Base-by-base conservation (phyloP, 345 rosid species). In the Reutealis trisperma region DNA sequence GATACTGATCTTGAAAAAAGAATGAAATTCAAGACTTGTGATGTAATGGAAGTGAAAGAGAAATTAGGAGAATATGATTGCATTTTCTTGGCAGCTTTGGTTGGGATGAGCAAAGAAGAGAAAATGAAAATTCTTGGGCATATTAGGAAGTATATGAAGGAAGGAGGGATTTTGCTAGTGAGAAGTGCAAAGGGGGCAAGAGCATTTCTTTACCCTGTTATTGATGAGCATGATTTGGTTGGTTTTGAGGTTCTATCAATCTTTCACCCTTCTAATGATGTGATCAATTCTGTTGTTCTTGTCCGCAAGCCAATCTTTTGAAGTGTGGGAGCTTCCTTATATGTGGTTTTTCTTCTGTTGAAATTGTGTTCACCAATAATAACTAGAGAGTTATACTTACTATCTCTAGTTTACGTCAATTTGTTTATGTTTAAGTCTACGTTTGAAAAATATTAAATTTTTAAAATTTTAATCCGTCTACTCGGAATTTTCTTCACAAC, bases 161-260 rank as follows among this genome's bases (percentile, higher is more conserved):
- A 45, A 6, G 87, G 85, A n/a, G 84, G 84, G 19, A 15, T 59
- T 61, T 63, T 82, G 83, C 64, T 84, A 0, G 71, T 84, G 60
- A 86, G 89, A 70, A 86, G 89, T 75, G 89, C 85, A 1, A 73
- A 75, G 19, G 89, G 87, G 5, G 89, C 85, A 5, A 74, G 87
- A 58, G 87, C 85, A 9, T 84, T 84, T 49, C 54, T 86, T 18
- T 84, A 84, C 30, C 89, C 87, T 1, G 79, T 75, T 24, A 77
- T 86, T n/a, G 87, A 78, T 67, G 79, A 75, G 25, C 21, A 49
- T 10, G 84, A 82, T 30, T 74, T 78, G 76, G 51, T 61, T 27
- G 85, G 80, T 21, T 86, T 86, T 32, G 81, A 86, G 61, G 2
- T 80, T 14, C 85, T 86, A 21, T 86, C 87, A 11, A n/a, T 78